phyloP scores from a whole-genome alignment of 139 green algal species.

The Gonium pectorale region DNA sequence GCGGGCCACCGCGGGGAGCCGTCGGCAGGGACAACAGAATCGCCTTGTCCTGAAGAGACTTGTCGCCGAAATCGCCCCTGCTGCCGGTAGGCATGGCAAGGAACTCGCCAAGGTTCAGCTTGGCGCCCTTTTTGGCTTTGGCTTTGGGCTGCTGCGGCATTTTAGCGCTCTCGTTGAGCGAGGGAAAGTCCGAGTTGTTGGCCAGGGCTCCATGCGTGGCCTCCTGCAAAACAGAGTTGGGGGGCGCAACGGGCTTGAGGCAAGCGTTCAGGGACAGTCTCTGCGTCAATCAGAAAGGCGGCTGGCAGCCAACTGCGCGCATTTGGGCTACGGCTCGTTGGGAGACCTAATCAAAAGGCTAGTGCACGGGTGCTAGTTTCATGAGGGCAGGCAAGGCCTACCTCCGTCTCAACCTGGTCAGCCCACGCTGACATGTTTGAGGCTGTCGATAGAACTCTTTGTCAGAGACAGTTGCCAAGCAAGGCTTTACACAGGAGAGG shows the following conservation, averaged over 20 bases:
- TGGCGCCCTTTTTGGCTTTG: constrained; percentile 73
- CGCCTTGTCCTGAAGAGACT: constrained; percentile 52
- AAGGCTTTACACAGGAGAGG: background rate
- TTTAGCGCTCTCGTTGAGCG: constrained; percentile 67
- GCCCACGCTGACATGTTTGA: constrained; percentile 56
- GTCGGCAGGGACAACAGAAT: constrained; percentile 74
- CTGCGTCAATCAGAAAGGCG: background rate
- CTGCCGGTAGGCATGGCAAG: constrained; percentile 13
- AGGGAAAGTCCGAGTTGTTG: constrained; percentile 75
- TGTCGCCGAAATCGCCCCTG: constrained; percentile 14
- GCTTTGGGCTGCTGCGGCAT: constrained; percentile 62
- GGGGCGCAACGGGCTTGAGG: too few species aligned
- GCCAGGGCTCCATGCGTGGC: constrained; percentile 16
- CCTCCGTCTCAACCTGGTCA: constrained; percentile 69
- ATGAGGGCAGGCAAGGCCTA: too few species aligned
- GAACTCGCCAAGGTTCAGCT: constrained; percentile 80
- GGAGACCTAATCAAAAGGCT: too few species aligned
- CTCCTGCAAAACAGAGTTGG: constrained; percentile 28
- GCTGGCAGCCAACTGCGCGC: too few species aligned
- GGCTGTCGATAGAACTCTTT: background rate
- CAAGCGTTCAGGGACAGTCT: too few species aligned
- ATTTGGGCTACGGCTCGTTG: too few species aligned
- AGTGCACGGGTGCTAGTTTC: too few species aligned
- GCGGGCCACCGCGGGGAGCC: constrained; percentile 56
- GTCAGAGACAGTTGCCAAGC: background rate